A percentile compares a stretch with the other conserved stretches of the same genome.
These are phyloP conservation scores for Ceratocystiopsis sp. DNA, from an alignment of 2,329 filamentous ascomycete species.

Conservation along the genomic window DNA sequence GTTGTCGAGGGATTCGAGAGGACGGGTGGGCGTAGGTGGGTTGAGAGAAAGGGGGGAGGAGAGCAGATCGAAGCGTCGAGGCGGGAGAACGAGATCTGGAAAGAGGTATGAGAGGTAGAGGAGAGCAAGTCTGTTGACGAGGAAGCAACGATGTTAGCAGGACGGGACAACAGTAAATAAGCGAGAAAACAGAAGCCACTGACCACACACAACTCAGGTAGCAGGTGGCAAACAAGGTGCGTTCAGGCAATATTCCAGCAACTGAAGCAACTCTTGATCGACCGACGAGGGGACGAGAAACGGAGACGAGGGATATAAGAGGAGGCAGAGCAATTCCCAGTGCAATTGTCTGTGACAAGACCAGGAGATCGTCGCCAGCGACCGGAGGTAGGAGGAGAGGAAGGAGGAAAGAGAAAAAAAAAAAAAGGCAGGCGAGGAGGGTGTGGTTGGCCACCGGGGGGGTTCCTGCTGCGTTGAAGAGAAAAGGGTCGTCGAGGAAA, in stretches of 20 bases:
- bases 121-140: not conserved
- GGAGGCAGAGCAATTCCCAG: constrained; percentile 5
- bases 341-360: constrained; percentile 12
- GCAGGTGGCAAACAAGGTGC: not conserved
- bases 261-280: constrained; percentile 9
- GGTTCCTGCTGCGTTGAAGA: too few species aligned
- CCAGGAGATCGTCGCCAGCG: constrained; percentile 9
- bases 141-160: constrained; percentile 2
- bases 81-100: too few species aligned
- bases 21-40: too few species aligned
- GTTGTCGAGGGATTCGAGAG: too few species aligned
- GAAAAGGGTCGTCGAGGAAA: not conserved
- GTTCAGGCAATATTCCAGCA: constrained; percentile 17
- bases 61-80: too few species aligned
- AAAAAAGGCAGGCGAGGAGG: not conserved
- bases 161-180: not conserved
- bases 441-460: not conserved
- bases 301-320: not conserved
- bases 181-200: not conserved
- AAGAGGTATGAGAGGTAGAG: not conserved
- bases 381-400: constrained; percentile 2
- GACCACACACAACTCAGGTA: not conserved
- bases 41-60: too few species aligned
- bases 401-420: not conserved
- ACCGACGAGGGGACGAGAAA: not conserved